Percentiles rank a stretch among this genome's conserved stretches.
phyloP scores from a whole-genome alignment of 2,329 filamentous ascomycete species.

The Blastomyces gilchristii region DNA sequence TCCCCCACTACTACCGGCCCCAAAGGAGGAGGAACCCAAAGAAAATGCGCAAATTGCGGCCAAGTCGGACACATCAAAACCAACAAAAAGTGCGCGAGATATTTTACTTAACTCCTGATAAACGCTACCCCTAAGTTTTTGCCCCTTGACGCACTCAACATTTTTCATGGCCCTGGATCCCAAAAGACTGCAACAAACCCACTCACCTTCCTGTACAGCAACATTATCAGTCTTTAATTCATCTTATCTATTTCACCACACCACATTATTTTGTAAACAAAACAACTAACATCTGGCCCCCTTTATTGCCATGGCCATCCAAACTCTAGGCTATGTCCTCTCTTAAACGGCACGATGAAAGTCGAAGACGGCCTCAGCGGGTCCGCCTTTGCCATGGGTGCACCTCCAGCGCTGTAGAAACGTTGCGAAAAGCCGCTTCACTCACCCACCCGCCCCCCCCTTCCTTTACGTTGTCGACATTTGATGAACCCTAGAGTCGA shows the following conservation, averaged over 20 bases:
- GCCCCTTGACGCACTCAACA: conserved; percentile 14
- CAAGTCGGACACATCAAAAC: conserved; percentile 97
- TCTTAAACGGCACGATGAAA: conserved; percentile 75
- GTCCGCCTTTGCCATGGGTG: conserved; percentile 40
- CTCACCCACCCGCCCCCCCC: not conserved
- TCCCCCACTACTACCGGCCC: conserved; percentile 35
- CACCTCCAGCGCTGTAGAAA: conserved; percentile 25
- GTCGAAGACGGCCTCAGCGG: conserved; percentile 38
- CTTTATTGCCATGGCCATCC: conserved; percentile 9
- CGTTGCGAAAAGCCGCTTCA: not conserved
- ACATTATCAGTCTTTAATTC: not conserved
- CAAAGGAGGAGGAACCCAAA: conserved; percentile 56
- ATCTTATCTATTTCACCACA: not conserved
- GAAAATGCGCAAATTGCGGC: conserved; percentile 97
- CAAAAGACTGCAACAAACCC: not conserved
- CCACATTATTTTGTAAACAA: not conserved
- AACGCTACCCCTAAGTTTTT: conserved; percentile 3
- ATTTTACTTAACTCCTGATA: conserved; percentile 5
- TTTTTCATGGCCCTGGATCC: conserved; percentile 10
- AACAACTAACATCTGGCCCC: conserved; percentile 2
- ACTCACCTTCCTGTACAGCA: not conserved
- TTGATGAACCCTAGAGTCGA: not conserved
- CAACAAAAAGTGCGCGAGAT: conserved; percentile 71
- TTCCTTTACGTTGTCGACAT: not conserved
- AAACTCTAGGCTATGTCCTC: conserved; percentile 57